These are phyloP conservation scores for Kodamaea hsintzibuensis DNA, from an alignment of 805 yeast genomes.

Conservation along the genomic window DNA sequence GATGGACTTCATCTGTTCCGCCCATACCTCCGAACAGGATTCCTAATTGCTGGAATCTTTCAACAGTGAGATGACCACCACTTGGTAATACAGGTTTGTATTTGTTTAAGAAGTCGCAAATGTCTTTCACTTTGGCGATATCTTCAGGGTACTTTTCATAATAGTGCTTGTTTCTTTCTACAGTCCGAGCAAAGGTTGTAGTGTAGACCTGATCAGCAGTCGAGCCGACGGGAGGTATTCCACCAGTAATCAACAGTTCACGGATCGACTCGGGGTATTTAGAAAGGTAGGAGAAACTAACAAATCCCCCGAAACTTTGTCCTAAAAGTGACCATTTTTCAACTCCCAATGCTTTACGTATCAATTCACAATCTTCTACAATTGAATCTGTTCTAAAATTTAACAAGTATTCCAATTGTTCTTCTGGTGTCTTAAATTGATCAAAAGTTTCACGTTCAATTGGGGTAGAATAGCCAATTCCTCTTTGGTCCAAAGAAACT, in stretches of 20 bases:
- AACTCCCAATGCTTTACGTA: slow-evolving; percentile 38
- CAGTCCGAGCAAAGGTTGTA: slow-evolving; percentile 48
- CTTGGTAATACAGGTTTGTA: slow-evolving; percentile 44
- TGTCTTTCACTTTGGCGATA: slow-evolving; percentile 33
- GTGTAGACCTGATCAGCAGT: slow-evolving; percentile 49
- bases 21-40: slow-evolving; percentile 51
- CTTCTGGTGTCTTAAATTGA: slow-evolving; percentile 14
- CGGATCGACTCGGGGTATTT: slow-evolving; percentile 42
- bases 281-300: slow-evolving; percentile 50
- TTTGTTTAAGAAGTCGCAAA: slow-evolving; percentile 33
- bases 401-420: slow-evolving; percentile 41
- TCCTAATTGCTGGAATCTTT: slow-evolving; percentile 56
- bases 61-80: slow-evolving; percentile 50
- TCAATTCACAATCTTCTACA: slow-evolving; percentile 50
- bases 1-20: slow-evolving; percentile 50
- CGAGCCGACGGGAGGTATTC: slow-evolving; percentile 53
- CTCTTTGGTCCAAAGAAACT: slow-evolving; percentile 56
- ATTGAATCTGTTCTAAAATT: slow-evolving; percentile 56
- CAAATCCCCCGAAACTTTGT: slow-evolving; percentile 59
- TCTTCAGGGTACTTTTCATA: slow-evolving; percentile 53
- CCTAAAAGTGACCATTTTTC: slow-evolving; percentile 54
- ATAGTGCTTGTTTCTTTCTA: slow-evolving; percentile 48
- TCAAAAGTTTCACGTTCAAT: slow-evolving; percentile 36
- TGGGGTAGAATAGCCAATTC: slow-evolving; percentile 57
- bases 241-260: slow-evolving; percentile 54